Evolutionary conservation across 2,329 filamentous ascomycete species (phyloP), one percentile per base, ranked within the genome.

Genomic region (Ophiostoma piceae): DNA sequence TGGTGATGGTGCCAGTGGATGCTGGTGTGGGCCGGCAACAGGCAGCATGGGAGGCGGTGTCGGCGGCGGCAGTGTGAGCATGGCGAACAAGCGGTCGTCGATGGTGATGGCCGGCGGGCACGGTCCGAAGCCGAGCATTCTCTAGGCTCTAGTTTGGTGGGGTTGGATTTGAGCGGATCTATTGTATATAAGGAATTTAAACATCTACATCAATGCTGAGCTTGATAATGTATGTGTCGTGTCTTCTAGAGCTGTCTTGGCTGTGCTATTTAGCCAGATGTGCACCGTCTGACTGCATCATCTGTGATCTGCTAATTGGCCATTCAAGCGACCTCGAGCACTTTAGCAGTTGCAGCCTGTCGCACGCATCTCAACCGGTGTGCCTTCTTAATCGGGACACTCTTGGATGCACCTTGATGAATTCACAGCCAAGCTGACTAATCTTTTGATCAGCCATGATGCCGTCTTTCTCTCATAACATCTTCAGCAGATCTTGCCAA

Each of bases 11-110:
- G 39, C n/a, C 12, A 66, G 65, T 22, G 39, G 22, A 11, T 89
- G 87, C 74, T 89, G 87, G 87, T 89, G 87, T 73, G 82, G 82
- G 8, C 79, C 80, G 71, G 12, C 8, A 8, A 26, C 35, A 8
- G 32, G 64, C 64, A 66, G 65, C 19, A 12, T 39, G 62, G 62
- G 60, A 16, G 62, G 62, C 62, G 32, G 60, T 19, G 11, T 39
- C 2, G 32, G 32, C 11, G 29, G 29, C n/a, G 35, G 35, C 62
- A 65, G 51, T 57, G 51, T 65, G 19, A 65, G 62, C 32, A 65
- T 39, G 35, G 35, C 39, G 37, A 66, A 66, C 65, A 81, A 78
- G 19, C 76, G 80, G 65, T 65, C 68, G 78, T 76, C 67, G 76
- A 77, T 47, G 68, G 79, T 66, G 37, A 66, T 66, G 39, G n/a